Evolutionary conservation across 139 green algal species (phyloP), one percentile per base, ranked within the genome.

Genomic region (Edaphochlamys debaryana): DNA sequence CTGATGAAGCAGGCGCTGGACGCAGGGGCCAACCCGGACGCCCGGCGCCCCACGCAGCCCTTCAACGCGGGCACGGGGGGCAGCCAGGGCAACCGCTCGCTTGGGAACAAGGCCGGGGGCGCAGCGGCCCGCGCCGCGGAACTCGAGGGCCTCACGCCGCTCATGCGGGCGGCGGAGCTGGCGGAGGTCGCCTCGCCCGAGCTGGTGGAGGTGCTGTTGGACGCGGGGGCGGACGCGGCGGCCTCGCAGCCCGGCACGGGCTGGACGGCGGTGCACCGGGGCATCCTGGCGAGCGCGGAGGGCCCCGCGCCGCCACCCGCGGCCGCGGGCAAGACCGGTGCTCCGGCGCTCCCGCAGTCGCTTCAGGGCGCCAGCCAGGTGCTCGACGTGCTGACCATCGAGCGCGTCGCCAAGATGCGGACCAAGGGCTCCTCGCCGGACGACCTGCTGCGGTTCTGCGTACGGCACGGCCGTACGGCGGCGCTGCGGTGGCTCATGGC

Each of bases 121-220:
- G n/a, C n/a, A n/a, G n/a, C n/a, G 52, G 27, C 56, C 52, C 9
- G 41, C 27, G 38, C 75, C 40, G 75, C 40, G 40, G 75, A 58
- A 29, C 40, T 81, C 30, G 75, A 45, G 56, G 75, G 75, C 40
- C 40, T 71, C 15, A 81, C 75, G 38, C 75, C 75, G 41, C 75
- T 81, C 54, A 81, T 81, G 75, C 75, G 75, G 8, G 75, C 75
- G 3, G 75, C 75, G 17, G 56, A 80, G 37, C 36, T 80, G 8
- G n/a, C n/a, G n/a, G 58, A 80, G 38, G 27, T 80, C n/a, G 60
- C 17, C 20, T 45, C 30, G 17, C 5, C 42, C 23, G 3, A 38
- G 19, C 4, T 81, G 41, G 75, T 81, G 41, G 75, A 81, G 60
- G 60, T 34, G 40, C 60, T 81, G 38, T n/a, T 81, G 13, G 60